phyloP scores from a whole-genome alignment of 73 alveolate species.

The Tetrahymena thermophila region DNA sequence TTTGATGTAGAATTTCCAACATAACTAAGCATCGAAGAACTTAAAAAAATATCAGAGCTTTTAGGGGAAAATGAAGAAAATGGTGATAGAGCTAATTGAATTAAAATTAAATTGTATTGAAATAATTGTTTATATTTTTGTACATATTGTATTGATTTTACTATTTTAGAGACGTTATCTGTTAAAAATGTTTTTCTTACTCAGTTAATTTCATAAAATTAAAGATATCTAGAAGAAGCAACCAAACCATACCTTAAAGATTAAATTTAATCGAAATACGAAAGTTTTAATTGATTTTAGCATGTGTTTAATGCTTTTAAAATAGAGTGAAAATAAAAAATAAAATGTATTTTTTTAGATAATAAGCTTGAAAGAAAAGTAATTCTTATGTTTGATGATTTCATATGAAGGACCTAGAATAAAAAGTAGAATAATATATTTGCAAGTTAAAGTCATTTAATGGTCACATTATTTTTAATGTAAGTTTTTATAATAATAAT shows the following conservation, averaged over 20 bases:
- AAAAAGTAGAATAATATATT: not conserved
- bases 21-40: not conserved
- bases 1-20: not conserved
- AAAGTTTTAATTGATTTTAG: no score
- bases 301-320: no score
- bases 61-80: not conserved
- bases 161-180: not conserved
- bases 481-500: not conserved
- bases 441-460: not conserved
- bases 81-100: not conserved
- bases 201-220: no score
- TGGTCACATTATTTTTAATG: not conserved
- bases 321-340: no score
- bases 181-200: no score
- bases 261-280: no score
- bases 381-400: no score
- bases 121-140: not conserved
- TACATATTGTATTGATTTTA: not conserved
- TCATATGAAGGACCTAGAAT: not conserved
- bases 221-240: no score
- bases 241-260: no score
- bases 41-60: not conserved
- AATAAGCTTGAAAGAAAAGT: no score
- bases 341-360: no score
- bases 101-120: no score